These are phyloP conservation scores for Fragosphaeria purpurea DNA, from an alignment of 2,329 filamentous ascomycete genomes.

Conservation along the genomic window DNA sequence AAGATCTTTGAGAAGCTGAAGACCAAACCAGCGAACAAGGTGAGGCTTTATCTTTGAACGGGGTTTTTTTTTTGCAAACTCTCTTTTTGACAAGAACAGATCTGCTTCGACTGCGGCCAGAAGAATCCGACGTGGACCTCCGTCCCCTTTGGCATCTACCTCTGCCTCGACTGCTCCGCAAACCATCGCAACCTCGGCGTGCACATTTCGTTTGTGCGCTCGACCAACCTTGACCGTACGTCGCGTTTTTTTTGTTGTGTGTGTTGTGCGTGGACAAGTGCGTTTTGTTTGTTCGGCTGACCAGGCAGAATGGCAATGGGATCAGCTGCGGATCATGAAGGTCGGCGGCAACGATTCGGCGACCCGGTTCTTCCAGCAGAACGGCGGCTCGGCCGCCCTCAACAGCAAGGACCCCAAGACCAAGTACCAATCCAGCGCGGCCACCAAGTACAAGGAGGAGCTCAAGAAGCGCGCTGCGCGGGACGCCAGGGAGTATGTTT, in stretches of 20 bases:
- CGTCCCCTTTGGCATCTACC: slow-evolving; percentile 88
- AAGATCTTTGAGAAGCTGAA: slow-evolving; percentile 98
- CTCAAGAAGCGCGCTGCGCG: slow-evolving; percentile 73
- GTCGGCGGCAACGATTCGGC: slow-evolving; percentile 96
- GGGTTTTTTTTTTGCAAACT: background rate
- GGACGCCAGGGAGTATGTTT: slow-evolving; percentile 71
- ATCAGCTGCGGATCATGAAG: slow-evolving; percentile 94
- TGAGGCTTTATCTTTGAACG: slow-evolving; percentile 29
- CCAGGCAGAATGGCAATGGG: slow-evolving; percentile 86
- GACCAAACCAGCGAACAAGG: slow-evolving; percentile 89
- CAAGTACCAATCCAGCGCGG: slow-evolving; percentile 91
- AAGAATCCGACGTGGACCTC: slow-evolving; percentile 99
- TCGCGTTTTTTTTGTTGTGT: no score
- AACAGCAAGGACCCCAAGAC: slow-evolving; percentile 95
- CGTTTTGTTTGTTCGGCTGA: background rate
- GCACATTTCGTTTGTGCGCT: slow-evolving; percentile 97
- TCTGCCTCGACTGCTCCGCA: slow-evolving; percentile 94
- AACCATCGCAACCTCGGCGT: slow-evolving; percentile 97
- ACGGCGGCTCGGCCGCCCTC: slow-evolving; percentile 86
- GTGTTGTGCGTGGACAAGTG: no score
- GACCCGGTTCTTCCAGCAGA: slow-evolving; percentile 95
- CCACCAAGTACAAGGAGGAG: slow-evolving; percentile 96
- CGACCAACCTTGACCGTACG: slow-evolving; percentile 93
- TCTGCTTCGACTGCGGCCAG: slow-evolving; percentile 96
- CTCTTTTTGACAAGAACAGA: slow-evolving; percentile 35